These are phyloP conservation scores for Parachaetomium inaequale DNA, from an alignment of 495 filamentous ascomycete genomes.

Conservation along the genomic window DNA sequence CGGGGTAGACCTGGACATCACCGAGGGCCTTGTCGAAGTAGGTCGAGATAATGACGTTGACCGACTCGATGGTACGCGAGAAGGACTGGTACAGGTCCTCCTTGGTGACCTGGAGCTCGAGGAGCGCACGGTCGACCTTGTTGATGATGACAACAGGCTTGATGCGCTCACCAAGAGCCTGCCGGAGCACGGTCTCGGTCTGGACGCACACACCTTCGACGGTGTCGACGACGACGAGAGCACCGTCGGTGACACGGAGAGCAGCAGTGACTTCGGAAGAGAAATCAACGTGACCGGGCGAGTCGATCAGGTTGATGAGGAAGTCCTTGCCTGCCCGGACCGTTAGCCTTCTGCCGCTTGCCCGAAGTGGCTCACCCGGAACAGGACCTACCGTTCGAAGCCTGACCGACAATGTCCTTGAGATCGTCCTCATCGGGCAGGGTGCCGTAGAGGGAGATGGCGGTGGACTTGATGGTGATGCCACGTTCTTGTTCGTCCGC, in stretches of 20 bases:
- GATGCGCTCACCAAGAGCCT: slow-evolving; percentile 99
- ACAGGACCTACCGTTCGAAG: slow-evolving; percentile 57
- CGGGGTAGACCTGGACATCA: slow-evolving; percentile 97
- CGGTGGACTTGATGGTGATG: slow-evolving; percentile 99
- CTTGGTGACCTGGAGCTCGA: slow-evolving; percentile 96
- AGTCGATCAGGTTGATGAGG: slow-evolving; percentile 99
- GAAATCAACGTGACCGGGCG: slow-evolving; percentile 99
- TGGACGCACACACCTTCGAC: slow-evolving; percentile 99
- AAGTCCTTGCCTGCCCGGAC: slow-evolving; percentile 66
- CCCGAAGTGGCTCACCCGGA: not conserved
- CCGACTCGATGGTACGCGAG: slow-evolving; percentile 97
- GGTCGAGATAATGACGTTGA: slow-evolving; percentile 99
- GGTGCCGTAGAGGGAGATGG: slow-evolving; percentile 94
- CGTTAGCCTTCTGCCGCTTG: slow-evolving; percentile 8
- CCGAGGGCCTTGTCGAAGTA: slow-evolving; percentile 96
- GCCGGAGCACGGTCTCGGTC: slow-evolving; percentile 98
- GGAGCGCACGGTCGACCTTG: slow-evolving; percentile 99
- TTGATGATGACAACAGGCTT: slow-evolving; percentile 99
- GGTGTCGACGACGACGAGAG: slow-evolving; percentile 98
- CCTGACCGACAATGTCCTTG: slow-evolving; percentile 86
- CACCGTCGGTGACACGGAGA: slow-evolving; percentile 99
- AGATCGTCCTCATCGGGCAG: slow-evolving; percentile 79
- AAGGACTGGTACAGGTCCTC: slow-evolving; percentile 99
- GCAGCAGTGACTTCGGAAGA: slow-evolving; percentile 99
- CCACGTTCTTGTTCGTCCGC: slow-evolving; percentile 97